Conservation (phyloP, 257 asterid species). For the Leptodermis oblonga region DNA sequence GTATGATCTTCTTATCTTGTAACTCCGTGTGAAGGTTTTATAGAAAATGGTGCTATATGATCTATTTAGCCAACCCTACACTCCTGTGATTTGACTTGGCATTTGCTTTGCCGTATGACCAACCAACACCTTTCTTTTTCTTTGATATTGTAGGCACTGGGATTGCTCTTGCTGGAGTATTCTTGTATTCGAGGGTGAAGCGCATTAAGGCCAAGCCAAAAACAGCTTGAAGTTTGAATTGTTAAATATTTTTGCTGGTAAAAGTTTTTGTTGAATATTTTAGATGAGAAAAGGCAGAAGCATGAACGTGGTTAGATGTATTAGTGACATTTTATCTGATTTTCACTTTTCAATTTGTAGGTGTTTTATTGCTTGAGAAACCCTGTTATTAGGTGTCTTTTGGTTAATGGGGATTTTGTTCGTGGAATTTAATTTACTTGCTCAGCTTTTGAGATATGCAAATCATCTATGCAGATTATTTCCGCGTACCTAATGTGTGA, state of each 20-base stretch:
- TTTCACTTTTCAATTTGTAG: background rate
- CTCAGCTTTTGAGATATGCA: conserved; percentile 1
- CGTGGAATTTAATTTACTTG: background rate
- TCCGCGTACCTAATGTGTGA: no score
- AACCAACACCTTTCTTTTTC: background rate
- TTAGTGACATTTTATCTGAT: conserved; percentile 16
- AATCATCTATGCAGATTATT: background rate
- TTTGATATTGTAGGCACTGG: conserved; percentile 55
- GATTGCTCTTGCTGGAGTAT: conserved; percentile 85
- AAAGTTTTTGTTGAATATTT: conserved; percentile 17
- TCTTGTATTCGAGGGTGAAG: conserved; percentile 83
- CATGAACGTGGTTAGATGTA: conserved; percentile 1
- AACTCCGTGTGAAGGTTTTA: no score
- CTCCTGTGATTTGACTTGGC: background rate
- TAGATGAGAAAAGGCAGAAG: conserved; percentile 22
- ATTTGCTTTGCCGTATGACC: background rate
- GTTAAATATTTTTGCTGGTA: conserved; percentile 31
- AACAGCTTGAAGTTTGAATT: conserved; percentile 34
- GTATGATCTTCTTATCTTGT: conserved; percentile 31
- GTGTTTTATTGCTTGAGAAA: conserved; percentile 3
- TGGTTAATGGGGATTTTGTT: background rate
- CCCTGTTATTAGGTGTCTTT: background rate
- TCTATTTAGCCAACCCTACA: no score
- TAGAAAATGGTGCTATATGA: no score
- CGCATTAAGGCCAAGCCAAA: conserved; percentile 65